Conservation (phyloP, 345 rosid species). For the Stellera chamaejasme region DNA sequence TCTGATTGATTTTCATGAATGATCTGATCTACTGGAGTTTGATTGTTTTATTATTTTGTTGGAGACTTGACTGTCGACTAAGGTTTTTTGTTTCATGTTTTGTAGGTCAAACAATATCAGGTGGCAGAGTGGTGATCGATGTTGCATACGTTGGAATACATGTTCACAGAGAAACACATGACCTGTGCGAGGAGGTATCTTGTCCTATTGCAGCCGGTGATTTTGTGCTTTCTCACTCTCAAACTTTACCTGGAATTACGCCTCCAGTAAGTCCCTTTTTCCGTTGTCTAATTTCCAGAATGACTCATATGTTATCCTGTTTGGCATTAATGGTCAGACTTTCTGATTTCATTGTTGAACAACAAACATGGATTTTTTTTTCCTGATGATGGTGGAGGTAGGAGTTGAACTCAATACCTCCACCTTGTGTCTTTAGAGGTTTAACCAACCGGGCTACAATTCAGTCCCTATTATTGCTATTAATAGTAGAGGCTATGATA, state of each 20-base stretch:
- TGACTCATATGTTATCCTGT: too few relatives aligned
- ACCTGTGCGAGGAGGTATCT: conserved; percentile 39
- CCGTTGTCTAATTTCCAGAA: neutral
- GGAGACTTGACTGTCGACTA: neutral
- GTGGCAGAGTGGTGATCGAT: conserved; percentile 37
- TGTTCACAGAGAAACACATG: conserved; percentile 40
- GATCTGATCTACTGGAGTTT: too few relatives aligned
- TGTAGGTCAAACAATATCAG: conserved; percentile 27
- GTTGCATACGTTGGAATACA: conserved; percentile 34
- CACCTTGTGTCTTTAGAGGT: too few relatives aligned
- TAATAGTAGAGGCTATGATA: too few relatives aligned
- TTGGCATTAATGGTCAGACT: neutral
- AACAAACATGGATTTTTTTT: too few relatives aligned
- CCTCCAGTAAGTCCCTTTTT: conserved; percentile 38
- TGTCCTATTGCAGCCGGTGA: conserved; percentile 39
- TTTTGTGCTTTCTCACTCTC: conserved; percentile 47
- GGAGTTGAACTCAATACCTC: too few relatives aligned
- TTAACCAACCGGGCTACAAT: too few relatives aligned
- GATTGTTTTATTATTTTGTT: neutral
- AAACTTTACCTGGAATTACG: conserved; percentile 34
- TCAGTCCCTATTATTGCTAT: too few relatives aligned
- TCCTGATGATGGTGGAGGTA: too few relatives aligned
- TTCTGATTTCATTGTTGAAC: neutral
- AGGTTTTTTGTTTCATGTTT: neutral
- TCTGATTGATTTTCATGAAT: neutral